Conservation (phyloP, 1,284 basidiomycete species). For the Ustilago lituana region DNA sequence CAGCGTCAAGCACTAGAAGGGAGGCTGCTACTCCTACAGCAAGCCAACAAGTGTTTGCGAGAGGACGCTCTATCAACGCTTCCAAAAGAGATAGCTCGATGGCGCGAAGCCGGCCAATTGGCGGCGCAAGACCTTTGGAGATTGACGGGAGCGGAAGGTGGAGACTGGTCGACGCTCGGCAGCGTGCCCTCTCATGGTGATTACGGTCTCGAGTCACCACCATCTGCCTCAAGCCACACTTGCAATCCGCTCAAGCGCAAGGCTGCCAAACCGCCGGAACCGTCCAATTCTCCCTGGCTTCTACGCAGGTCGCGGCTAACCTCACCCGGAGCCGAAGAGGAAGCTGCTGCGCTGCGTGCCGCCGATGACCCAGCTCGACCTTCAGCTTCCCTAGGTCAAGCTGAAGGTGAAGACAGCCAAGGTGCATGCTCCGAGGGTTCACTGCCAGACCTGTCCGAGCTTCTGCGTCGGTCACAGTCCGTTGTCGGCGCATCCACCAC, state of each 20-base stretch:
- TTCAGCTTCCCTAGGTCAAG: too few relatives aligned
- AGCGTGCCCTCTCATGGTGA: constrained; percentile 18
- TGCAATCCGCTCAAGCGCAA: constrained; percentile 9
- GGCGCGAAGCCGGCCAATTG: constrained; percentile 38
- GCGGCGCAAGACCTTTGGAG: constrained; percentile 46
- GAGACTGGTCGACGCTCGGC: constrained; percentile 25
- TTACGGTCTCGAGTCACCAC: constrained; percentile 37
- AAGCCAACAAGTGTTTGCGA: constrained; percentile 37
- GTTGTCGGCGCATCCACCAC: constrained; percentile 1
- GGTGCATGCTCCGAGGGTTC: constrained; percentile 22
- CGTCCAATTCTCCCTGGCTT: constrained; percentile 11
- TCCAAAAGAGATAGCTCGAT: constrained; percentile 29
- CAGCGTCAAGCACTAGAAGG: constrained; percentile 34
- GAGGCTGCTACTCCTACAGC: constrained; percentile 28
- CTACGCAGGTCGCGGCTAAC: constrained; percentile 1
- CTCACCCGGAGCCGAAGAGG: constrained; percentile 35
- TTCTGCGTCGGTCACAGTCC: constrained; percentile 25
- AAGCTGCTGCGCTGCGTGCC: constrained; percentile 25
- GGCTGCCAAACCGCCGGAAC: constrained; percentile 7
- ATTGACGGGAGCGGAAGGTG: constrained; percentile 32
- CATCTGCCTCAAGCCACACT: neutral
- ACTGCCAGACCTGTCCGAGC: constrained; percentile 34
- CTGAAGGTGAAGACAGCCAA: constrained; percentile 30
- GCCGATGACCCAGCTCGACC: constrained; percentile 3
- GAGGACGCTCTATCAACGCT: constrained; percentile 19